Base-by-base conservation (phyloP, 371 early-diverging fungal genomes). In the Circinella minor region DNA sequence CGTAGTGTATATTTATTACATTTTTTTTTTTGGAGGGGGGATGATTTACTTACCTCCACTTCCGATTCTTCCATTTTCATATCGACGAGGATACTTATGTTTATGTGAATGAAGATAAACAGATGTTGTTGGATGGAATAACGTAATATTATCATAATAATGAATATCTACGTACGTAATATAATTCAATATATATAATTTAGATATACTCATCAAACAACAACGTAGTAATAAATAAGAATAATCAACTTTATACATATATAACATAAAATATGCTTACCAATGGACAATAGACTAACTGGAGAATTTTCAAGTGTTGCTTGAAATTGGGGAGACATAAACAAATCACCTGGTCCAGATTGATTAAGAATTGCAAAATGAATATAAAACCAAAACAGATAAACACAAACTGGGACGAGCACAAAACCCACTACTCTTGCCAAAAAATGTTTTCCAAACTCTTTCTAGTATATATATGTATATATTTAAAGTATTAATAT, bases 21-120 rank as follows among this genome's bases (percentile, higher is more conserved):
- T 27, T 38, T 65, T 65, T 27, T 36, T 36, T 55, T 54, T 6
- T 0, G 43, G 43, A 43, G 43, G 43, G 11, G 11, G 43, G 15
- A 20, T 4, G 10, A 59, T 18, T 34, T 71, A 72, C 81, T 89
- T 76, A 75, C 84, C 91, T 76, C 91, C 89, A 73, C 92, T 92
- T 75, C 94, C 93, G 61, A 98, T 86, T 47, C 97, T 91, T 43
- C 93, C 94, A 82, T 97, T 96, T 15, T 94, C 93, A 76, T 99
- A 97, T 57, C 93, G 88, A 36, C 95, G 78, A 10, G 98, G 99
- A 77, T 97, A 98, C 34, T 81, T 76, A 47, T 89, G 87, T 8
- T 70, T 49, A 74, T 94, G 93, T 4, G 98, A 97, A 78, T 97
- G 95, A 37, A 99, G 86, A 71, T 82, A 97, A 1, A 76, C 88